Conservation (phyloP, 139 green algal species). For the Ulvella scutata region DNA sequence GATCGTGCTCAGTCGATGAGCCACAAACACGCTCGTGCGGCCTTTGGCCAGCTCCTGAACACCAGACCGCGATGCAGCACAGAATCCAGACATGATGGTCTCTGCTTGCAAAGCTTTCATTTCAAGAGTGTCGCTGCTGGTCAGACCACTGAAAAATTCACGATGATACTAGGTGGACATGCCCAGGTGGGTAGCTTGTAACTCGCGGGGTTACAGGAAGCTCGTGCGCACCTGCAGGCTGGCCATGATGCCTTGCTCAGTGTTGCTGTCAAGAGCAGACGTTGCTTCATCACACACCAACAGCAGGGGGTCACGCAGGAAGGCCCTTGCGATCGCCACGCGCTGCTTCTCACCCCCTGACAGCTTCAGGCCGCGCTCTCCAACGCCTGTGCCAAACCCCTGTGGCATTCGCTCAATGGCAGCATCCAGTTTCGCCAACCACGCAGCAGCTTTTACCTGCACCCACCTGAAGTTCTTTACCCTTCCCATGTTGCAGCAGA, state of each 20-base stretch:
- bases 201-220: constrained; percentile 39
- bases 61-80: constrained; percentile 8
- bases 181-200: constrained; percentile 39
- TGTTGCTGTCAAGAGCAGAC: constrained; percentile 16
- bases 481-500: background rate
- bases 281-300: constrained; percentile 67
- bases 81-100: background rate
- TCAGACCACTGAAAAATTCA: background rate
- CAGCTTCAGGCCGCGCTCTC: constrained; percentile 56
- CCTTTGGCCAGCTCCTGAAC: constrained; percentile 17
- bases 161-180: background rate
- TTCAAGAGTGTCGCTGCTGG: background rate
- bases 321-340: constrained; percentile 80
- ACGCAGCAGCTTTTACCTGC: constrained; percentile 37
- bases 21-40: constrained; percentile 84
- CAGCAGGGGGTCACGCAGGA: constrained; percentile 43
- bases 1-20: constrained; percentile 79
- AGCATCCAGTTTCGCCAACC: constrained; percentile 28
- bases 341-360: constrained; percentile 87
- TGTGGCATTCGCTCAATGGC: constrained; percentile 42
- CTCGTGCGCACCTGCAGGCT: constrained; percentile 42
- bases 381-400: constrained; percentile 48
- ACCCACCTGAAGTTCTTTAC: too few species aligned
- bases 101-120: background rate
- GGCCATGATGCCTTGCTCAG: constrained; percentile 10